These are phyloP conservation scores for Triangularia setosa DNA, from an alignment of 2,329 filamentous ascomycete genomes.

Conservation along the genomic window DNA sequence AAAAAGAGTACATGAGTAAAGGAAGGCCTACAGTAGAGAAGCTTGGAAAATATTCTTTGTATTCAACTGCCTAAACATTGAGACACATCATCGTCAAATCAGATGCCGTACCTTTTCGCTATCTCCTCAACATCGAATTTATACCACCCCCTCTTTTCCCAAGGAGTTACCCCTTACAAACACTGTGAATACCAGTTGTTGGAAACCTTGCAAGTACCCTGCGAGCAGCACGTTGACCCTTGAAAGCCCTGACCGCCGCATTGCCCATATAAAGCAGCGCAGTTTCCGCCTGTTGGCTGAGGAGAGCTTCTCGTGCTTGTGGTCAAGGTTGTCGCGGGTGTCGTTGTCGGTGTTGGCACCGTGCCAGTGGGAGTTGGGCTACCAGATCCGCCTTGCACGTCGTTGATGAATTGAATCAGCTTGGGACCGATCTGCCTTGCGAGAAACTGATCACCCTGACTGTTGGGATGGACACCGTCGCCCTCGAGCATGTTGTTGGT, in stretches of 20 bases:
- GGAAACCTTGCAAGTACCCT: conserved; percentile 12
- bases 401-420: conserved; percentile 14
- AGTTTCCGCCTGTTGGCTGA: conserved; percentile 9
- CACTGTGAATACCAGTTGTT: conserved; percentile 19
- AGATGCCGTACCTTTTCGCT: too few species aligned
- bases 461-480: conserved; percentile 41
- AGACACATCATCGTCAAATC: too few species aligned
- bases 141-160: too few species aligned
- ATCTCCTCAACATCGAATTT: too few species aligned
- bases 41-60: too few species aligned
- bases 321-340: background rate
- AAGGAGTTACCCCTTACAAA: background rate
- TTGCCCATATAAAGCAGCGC: conserved; percentile 11
- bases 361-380: background rate
- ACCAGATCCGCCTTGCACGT: conserved; percentile 2
- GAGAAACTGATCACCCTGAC: conserved; percentile 34
- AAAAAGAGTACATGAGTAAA: too few species aligned
- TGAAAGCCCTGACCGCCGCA: conserved; percentile 14
- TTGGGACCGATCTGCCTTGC: conserved; percentile 30
- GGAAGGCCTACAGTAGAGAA: too few species aligned
- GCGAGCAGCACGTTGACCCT: conserved; percentile 14
- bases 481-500: conserved; percentile 30
- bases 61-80: too few species aligned
- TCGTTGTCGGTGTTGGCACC: background rate
- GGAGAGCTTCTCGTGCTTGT: background rate